Evolutionary conservation across 805 yeast genomes (phyloP), one percentile per base, ranked within the genome.

Genomic region (Spathaspora passalidarum): DNA sequence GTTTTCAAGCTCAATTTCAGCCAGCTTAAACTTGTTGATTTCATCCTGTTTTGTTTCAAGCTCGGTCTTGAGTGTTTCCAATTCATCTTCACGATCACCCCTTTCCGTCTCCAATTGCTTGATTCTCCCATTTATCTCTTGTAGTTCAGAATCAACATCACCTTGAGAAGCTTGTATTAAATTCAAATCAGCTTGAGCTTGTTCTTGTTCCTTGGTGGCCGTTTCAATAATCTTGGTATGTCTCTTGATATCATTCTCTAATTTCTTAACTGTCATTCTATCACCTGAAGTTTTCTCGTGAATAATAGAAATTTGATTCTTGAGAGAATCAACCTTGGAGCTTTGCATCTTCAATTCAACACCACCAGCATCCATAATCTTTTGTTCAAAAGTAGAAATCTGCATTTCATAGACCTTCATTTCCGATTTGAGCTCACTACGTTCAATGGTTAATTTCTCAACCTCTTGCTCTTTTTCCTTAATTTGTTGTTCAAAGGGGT

Each of bases 301-400:
- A 11, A 81, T 61, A 16, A 84, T 77, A 44, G 82, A 87, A 22
- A 86, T 76, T 56, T 80, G 78, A 54, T 86, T 87, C 37, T 73
- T 70, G 26, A 86, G 71, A 1, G 95, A 85, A 55, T 82, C 90
- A 7, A 94, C 96, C 57, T 82, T 86, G 1, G 95, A 79, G 49
- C 81, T 85, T 56, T 90, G 97, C 49, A 86, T 62, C 46, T 88
- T 81, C 51, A 94, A 72, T 50, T 82, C 82, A 7, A 87, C 84
- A 49, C 99, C 99, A 44, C 99, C 99, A 44, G 88, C 84, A 42
- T 86, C 84, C 87, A 91, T 81, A 34, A 94, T 88, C 57, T 82
- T 77, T 46, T 84, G 87, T 53, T 89, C 91, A 2, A 91, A 66
- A 0, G 55, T 72, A 10, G 74, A 72, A 35, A 94, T 86, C 47